Evolutionary conservation across 73 alveolate genomes (phyloP).

Genomic region (Tetrahymena thermophila): DNA sequence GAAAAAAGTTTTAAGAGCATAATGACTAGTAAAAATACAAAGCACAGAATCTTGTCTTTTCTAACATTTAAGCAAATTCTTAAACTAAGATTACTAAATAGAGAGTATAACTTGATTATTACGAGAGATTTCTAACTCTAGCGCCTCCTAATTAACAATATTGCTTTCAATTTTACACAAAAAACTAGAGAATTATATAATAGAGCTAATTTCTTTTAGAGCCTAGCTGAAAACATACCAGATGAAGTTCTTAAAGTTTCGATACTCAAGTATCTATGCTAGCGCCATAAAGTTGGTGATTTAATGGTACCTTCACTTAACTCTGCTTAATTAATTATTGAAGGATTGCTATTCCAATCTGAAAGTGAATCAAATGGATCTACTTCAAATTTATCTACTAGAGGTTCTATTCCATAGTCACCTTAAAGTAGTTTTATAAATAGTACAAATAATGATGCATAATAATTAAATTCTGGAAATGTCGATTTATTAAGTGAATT

Average conservation of each 20-base stretch:
- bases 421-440: neutral
- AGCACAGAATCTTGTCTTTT: neutral
- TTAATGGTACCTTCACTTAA: neutral
- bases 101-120: neutral
- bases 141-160: neutral
- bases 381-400: neutral
- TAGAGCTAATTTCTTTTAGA: neutral
- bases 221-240: neutral
- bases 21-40: neutral
- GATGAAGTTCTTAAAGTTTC: neutral
- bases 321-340: neutral
- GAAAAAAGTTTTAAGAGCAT: neutral
- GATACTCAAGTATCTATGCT: neutral
- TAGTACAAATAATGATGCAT: neutral
- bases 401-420: neutral
- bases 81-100: neutral
- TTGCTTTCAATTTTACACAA: neutral
- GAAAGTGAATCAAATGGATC: neutral
- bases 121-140: neutral
- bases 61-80: neutral
- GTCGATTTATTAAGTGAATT: neutral
- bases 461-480: neutral
- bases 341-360: neutral
- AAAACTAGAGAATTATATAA: neutral
- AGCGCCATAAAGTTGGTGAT: neutral